Conservation (phyloP, 306 rosid genomes). For the Cicer arietinum region DNA sequence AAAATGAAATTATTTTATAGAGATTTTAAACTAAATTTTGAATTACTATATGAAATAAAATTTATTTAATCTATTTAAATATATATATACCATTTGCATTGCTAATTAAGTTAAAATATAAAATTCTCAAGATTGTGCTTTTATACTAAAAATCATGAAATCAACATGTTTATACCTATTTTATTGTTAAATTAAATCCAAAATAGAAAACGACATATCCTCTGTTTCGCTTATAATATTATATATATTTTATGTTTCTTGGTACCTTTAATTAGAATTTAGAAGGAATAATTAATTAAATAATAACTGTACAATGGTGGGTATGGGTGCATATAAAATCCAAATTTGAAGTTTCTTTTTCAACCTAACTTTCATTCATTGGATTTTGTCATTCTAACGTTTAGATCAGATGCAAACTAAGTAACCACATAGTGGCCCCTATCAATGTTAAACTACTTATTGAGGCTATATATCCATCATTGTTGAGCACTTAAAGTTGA, state of each 20-base stretch:
- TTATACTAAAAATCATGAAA: too few species aligned
- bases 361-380: slow-evolving; percentile 56
- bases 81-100: too few species aligned
- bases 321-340: slow-evolving; percentile 4
- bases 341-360: slow-evolving; percentile 44
- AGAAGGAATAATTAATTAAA: slow-evolving; percentile 40
- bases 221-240: slow-evolving; percentile 21
- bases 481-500: slow-evolving; percentile 25
- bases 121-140: too few species aligned
- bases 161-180: slow-evolving; percentile 8
- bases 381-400: slow-evolving; percentile 55
- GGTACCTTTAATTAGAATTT: slow-evolving; percentile 40
- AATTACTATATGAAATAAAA: too few species aligned
- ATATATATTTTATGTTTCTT: neutral
- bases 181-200: slow-evolving; percentile 31
- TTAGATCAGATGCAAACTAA: slow-evolving; percentile 54
- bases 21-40: too few species aligned
- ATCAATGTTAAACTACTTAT: slow-evolving; percentile 21
- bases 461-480: slow-evolving; percentile 31
- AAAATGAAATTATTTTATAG: too few species aligned
- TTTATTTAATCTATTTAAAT: too few species aligned
- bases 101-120: too few species aligned
- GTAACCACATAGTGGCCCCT: slow-evolving; percentile 55
- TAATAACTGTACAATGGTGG: slow-evolving; percentile 39
- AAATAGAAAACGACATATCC: slow-evolving; percentile 44